Percentiles rank a stretch among this genome's conserved stretches.
phyloP scores from a whole-genome alignment of 2,329 filamentous ascomycete species.

The Nothomitra cinnamomea region DNA sequence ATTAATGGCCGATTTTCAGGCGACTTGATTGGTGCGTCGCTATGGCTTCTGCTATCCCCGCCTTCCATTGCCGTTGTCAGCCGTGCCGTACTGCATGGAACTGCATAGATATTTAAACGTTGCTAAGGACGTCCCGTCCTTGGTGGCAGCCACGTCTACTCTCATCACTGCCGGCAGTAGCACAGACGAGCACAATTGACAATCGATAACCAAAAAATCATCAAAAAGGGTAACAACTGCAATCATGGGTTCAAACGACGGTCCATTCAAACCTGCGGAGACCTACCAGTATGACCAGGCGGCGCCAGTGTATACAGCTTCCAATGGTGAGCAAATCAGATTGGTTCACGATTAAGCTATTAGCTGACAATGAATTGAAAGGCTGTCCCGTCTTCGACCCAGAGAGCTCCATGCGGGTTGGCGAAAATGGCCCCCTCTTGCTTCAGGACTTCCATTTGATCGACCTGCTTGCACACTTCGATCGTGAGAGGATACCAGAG shows the following conservation, averaged over 20 bases:
- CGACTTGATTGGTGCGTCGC: neutral
- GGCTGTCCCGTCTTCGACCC: constrained; percentile 21
- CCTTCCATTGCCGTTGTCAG: too few species aligned
- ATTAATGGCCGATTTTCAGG: neutral
- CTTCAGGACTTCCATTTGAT: constrained; percentile 45
- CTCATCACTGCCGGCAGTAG: too few species aligned
- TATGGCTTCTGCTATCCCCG: too few species aligned
- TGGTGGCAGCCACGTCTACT: too few species aligned
- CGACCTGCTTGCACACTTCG: constrained; percentile 42
- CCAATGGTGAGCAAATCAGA: constrained; percentile 7
- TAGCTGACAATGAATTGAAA: neutral
- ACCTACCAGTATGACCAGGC: constrained; percentile 11
- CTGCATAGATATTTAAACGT: too few species aligned
- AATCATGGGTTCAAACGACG: constrained; percentile 8
- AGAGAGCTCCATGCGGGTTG: constrained; percentile 38
- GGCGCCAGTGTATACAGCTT: constrained; percentile 12
- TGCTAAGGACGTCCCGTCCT: too few species aligned
- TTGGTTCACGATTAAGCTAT: neutral
- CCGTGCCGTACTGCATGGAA: too few species aligned
- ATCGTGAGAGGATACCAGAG: constrained; percentile 44
- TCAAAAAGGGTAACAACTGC: neutral
- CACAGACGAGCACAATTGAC: too few species aligned
- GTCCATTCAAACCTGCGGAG: constrained; percentile 3
- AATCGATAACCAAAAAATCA: neutral
- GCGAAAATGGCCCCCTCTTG: constrained; percentile 40